phyloP scores from a whole-genome alignment of 345 rosid species.

The Brassica napus region DNA sequence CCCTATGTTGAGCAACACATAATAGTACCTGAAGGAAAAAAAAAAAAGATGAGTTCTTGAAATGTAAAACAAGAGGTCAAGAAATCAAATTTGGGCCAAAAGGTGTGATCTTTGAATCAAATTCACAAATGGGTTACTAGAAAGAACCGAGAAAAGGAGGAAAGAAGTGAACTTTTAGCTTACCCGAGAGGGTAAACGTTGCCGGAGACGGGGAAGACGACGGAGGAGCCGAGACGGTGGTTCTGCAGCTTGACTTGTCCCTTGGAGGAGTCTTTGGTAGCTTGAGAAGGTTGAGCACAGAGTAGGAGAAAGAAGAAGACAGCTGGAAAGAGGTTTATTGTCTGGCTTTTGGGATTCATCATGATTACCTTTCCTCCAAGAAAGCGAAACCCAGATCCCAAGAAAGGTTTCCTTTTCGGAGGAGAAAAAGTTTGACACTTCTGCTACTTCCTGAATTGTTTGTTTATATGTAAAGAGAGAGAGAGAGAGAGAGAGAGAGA shows the following conservation, averaged over 20 bases:
- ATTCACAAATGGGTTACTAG: not conserved
- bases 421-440: constrained; percentile 18
- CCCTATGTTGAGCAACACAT: constrained; percentile 62
- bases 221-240: constrained; percentile 46
- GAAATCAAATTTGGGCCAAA: constrained; percentile 11
- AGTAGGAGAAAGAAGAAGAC: constrained; percentile 1
- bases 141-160: not conserved
- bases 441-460: not conserved
- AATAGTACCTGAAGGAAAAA: constrained; percentile 58
- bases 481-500: not conserved
- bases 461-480: not conserved
- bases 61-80: not conserved
- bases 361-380: not conserved
- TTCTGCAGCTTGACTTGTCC: constrained; percentile 29
- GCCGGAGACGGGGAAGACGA: constrained; percentile 66
- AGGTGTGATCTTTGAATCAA: constrained; percentile 11
- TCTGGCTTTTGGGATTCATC: constrained; percentile 22
- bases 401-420: not conserved
- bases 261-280: constrained; percentile 30
- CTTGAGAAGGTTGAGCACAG: constrained; percentile 12
- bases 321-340: constrained; percentile 14
- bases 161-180: constrained; percentile 7
- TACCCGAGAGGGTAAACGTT: constrained; percentile 96
- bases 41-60: not conserved
- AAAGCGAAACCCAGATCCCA: constrained; percentile 34